These are phyloP conservation scores for Elsinoe batatas DNA, from an alignment of 2,329 filamentous ascomycete species.

Conservation along the genomic window DNA sequence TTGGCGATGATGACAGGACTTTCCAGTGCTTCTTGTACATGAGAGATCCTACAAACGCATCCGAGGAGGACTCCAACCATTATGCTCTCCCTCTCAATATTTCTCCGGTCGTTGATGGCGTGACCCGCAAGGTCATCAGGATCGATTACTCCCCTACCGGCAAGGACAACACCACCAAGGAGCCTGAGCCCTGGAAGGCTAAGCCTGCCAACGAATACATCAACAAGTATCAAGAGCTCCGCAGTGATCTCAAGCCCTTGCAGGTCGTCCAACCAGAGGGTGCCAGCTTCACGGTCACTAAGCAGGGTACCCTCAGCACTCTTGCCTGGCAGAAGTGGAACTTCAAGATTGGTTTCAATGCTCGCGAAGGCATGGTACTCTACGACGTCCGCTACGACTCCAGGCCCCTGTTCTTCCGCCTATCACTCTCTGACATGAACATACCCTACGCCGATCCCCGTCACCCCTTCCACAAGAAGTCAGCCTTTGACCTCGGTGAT, in stretches of 20 bases:
- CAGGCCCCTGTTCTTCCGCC: constrained; percentile 56
- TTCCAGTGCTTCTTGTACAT: constrained; percentile 60
- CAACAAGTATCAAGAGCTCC: constrained; percentile 50
- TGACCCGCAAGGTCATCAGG: constrained; percentile 54
- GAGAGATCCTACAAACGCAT: constrained; percentile 49
- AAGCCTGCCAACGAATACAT: constrained; percentile 56
- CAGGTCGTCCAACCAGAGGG: constrained; percentile 57
- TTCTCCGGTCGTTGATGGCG: constrained; percentile 55
- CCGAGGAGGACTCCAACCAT: constrained; percentile 56
- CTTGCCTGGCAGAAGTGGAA: constrained; percentile 59
- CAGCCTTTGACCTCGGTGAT: constrained; percentile 61
- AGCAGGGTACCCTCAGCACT: constrained; percentile 44
- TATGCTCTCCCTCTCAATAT: constrained; percentile 59
- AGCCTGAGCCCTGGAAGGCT: constrained; percentile 48
- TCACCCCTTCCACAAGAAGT: constrained; percentile 58
- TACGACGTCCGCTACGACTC: constrained; percentile 47
- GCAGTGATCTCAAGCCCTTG: constrained; percentile 54
- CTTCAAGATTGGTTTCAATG: constrained; percentile 53
- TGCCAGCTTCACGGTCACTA: constrained; percentile 47
- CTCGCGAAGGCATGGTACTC: constrained; percentile 56
- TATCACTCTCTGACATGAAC: constrained; percentile 59
- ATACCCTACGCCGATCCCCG: constrained; percentile 55
- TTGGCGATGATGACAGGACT: constrained; percentile 39
- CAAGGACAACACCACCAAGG: constrained; percentile 47
- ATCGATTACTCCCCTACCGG: constrained; percentile 63